Evolutionary conservation across 176 grass and related monocot species (phyloP).

Genomic region (Echinochloa phyllopogon): DNA sequence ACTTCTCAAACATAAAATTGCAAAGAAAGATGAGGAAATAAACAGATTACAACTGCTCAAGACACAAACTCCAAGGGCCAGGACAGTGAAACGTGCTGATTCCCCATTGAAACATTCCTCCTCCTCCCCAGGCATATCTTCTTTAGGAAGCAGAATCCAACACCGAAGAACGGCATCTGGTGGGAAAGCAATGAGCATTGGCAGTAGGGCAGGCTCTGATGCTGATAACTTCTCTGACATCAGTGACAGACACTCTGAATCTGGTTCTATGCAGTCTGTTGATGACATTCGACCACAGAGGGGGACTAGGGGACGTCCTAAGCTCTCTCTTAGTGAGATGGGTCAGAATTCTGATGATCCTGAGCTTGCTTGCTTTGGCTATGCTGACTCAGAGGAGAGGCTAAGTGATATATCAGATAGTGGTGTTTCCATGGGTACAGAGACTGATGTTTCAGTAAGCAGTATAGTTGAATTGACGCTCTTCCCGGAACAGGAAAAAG

Average conservation of each 20-base stretch:
- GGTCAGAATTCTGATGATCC: slow-evolving; percentile 48
- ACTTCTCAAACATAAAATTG: slow-evolving; percentile 70
- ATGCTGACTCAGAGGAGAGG: slow-evolving; percentile 72
- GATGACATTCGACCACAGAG: slow-evolving; percentile 53
- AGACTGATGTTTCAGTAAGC: slow-evolving; percentile 76
- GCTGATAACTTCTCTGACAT: slow-evolving; percentile 66
- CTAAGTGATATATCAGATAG: slow-evolving; percentile 90
- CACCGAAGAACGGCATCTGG: slow-evolving; percentile 46
- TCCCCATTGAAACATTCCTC: slow-evolving; percentile 73
- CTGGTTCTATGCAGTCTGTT: slow-evolving; percentile 65
- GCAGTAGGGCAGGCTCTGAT: slow-evolving; percentile 50
- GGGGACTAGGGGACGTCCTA: slow-evolving; percentile 45
- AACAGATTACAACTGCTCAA: slow-evolving; percentile 56
- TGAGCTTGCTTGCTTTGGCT: slow-evolving; percentile 60
- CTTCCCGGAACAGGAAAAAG: slow-evolving; percentile 60
- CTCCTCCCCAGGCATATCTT: slow-evolving; percentile 69
- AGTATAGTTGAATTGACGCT: slow-evolving; percentile 56
- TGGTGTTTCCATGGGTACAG: slow-evolving; percentile 77
- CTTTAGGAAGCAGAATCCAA: slow-evolving; percentile 51
- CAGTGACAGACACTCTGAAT: slow-evolving; percentile 76
- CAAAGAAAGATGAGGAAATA: slow-evolving; percentile 80
- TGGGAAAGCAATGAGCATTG: slow-evolving; percentile 44
- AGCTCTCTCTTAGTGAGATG: slow-evolving; percentile 16
- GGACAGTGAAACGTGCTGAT: slow-evolving; percentile 41
- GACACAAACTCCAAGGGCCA: slow-evolving; percentile 53